Percentiles rank a stretch among this genome's conserved stretches.
These are phyloP conservation scores for Aspergillus flavus DNA, from an alignment of 2,329 filamentous ascomycete genomes.

Conservation along the genomic window DNA sequence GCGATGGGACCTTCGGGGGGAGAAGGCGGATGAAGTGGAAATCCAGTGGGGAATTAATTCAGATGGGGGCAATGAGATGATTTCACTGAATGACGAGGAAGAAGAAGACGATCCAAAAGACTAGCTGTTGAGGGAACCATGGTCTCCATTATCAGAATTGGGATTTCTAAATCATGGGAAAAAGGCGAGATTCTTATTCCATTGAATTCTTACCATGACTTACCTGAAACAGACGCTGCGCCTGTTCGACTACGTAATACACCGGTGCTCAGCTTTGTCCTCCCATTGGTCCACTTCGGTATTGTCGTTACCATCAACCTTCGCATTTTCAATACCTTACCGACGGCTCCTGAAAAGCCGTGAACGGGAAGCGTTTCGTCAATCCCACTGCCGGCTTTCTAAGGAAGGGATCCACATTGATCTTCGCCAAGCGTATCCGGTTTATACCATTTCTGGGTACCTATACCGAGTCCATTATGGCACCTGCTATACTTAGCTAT, in stretches of 20 bases:
- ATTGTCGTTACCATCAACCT: background rate
- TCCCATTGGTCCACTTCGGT: background rate
- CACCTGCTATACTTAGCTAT: background rate
- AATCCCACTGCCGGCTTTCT: background rate
- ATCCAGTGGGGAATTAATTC: background rate
- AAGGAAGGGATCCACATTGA: background rate
- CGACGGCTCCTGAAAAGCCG: background rate
- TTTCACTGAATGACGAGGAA: background rate
- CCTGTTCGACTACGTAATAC: background rate
- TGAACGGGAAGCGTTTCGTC: background rate
- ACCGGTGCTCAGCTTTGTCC: background rate
- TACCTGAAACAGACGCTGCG: slow-evolving; percentile 1
- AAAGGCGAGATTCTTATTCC: background rate
- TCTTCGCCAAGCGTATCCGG: background rate
- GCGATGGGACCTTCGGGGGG: background rate
- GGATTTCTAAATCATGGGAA: background rate
- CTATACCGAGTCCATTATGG: background rate
- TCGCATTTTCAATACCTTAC: background rate
- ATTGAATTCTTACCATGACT: background rate
- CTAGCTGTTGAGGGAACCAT: background rate
- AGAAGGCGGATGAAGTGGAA: background rate
- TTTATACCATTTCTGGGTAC: background rate
- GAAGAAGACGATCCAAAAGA: background rate
- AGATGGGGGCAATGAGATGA: background rate
- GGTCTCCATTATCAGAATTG: background rate